These are phyloP conservation scores for Candida germanica DNA, from an alignment of 805 yeast species.

Conservation along the genomic window DNA sequence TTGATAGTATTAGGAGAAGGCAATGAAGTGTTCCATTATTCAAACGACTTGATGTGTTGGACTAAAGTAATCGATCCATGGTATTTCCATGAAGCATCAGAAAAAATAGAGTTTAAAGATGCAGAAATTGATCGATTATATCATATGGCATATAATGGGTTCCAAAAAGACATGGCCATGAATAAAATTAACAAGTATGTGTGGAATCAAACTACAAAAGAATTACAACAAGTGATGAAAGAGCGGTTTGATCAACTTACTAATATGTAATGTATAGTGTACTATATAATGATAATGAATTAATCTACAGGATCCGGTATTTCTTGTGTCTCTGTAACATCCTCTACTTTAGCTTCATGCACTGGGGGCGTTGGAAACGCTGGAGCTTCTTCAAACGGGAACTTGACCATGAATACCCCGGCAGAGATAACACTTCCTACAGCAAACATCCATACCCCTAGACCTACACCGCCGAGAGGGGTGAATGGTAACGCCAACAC, in stretches of 20 bases:
- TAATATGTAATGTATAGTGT: too few relatives aligned
- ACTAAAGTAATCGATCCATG: slow-evolving; percentile 44
- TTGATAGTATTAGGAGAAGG: slow-evolving; percentile 33
- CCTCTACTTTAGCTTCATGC: too few relatives aligned
- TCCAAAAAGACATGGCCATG: slow-evolving; percentile 14
- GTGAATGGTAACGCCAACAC: slow-evolving; percentile 61
- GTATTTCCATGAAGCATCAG: slow-evolving; percentile 22
- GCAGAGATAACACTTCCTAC: slow-evolving; percentile 29
- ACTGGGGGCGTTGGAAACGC: slow-evolving; percentile 6
- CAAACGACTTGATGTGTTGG: slow-evolving; percentile 47
- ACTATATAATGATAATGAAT: too few relatives aligned
- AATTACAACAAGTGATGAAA: slow-evolving; percentile 16
- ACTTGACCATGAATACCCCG: slow-evolving; percentile 18
- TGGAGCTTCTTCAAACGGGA: slow-evolving; percentile 17
- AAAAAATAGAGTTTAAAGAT: background rate
- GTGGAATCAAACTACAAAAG: slow-evolving; percentile 8
- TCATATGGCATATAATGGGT: slow-evolving; percentile 10
- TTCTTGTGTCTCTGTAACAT: too few relatives aligned
- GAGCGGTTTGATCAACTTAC: slow-evolving; percentile 10
- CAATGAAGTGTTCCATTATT: slow-evolving; percentile 41
- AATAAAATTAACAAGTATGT: slow-evolving; percentile 13
- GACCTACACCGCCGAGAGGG: slow-evolving; percentile 60
- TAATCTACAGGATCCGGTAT: too few relatives aligned
- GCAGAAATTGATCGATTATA: slow-evolving; percentile 7
- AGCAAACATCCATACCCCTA: slow-evolving; percentile 53